Evolutionary conservation across 495 filamentous ascomycete species (phyloP).

Genomic region (Bombardia bombarda): DNA sequence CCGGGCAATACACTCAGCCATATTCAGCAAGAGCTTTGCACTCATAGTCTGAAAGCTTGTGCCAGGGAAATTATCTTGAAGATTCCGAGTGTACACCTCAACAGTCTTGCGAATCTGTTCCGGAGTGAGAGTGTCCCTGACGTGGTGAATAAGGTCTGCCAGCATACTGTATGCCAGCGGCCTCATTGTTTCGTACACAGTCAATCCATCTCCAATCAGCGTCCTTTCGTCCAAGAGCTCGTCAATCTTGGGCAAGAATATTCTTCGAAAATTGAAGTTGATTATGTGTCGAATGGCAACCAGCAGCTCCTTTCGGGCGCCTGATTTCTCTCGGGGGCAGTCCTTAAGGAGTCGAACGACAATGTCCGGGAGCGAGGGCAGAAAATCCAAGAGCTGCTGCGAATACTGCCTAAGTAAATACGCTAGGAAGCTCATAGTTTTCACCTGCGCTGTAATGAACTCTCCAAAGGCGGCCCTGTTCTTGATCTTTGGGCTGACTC

Average conservation of each 20-base stretch:
- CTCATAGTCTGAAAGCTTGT: conserved; percentile 99
- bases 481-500: conserved; percentile 88
- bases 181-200: conserved; percentile 92
- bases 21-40: conserved; percentile 89
- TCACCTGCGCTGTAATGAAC: conserved; percentile 95
- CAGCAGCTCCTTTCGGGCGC: conserved; percentile 86
- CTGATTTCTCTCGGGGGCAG: conserved; percentile 88
- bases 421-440: conserved; percentile 98
- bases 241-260: conserved; percentile 91
- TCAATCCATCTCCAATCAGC: conserved; percentile 89
- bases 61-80: conserved; percentile 92
- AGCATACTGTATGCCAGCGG: conserved; percentile 98
- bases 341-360: conserved; percentile 89
- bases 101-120: conserved; percentile 93
- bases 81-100: conserved; percentile 92
- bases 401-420: conserved; percentile 87
- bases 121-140: conserved; percentile 71
- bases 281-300: conserved; percentile 98
- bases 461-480: conserved; percentile 94
- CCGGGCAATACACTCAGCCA: conserved; percentile 94
- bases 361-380: conserved; percentile 79
- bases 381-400: conserved; percentile 79
- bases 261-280: conserved; percentile 96
- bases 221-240: conserved; percentile 90
- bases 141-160: conserved; percentile 95